A percentile compares a stretch with the other conserved stretches of the same genome.
phyloP scores from a whole-genome alignment of 371 early-diverging fungal species.

The Lichtheimia hyalospora region DNA sequence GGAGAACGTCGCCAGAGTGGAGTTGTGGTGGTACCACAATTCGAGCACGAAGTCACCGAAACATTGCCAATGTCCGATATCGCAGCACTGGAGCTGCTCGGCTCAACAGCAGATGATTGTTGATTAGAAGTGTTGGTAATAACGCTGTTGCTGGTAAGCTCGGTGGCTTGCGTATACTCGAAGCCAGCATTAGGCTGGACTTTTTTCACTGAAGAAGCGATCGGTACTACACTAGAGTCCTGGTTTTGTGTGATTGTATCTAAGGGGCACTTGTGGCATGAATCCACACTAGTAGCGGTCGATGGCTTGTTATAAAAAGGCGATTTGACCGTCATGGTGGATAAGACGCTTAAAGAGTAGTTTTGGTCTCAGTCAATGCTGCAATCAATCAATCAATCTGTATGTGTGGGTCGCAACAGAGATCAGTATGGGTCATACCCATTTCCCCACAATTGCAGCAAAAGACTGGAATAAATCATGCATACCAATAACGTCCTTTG shows the following conservation, averaged over 20 bases:
- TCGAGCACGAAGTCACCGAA: conserved; percentile 71
- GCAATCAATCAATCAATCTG: not conserved
- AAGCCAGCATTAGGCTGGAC: conserved; percentile 39
- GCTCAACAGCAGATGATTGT: conserved; percentile 35
- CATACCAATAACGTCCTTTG: not conserved
- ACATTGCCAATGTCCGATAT: conserved; percentile 52
- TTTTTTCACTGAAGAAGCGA: conserved; percentile 19
- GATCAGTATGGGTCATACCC: not conserved
- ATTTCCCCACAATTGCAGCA: not conserved
- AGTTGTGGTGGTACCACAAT: conserved; percentile 89
- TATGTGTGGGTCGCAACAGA: not conserved
- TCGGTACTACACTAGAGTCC: conserved; percentile 24
- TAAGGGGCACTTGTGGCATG: conserved; percentile 52
- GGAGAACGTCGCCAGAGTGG: conserved; percentile 92
- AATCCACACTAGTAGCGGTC: conserved; percentile 53
- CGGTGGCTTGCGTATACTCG: conserved; percentile 38
- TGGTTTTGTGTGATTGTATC: conserved; percentile 18
- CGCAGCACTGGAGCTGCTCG: conserved; percentile 62
- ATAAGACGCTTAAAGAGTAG: conserved; percentile 2
- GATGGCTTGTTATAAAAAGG: conserved; percentile 56
- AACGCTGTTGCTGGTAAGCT: conserved; percentile 42
- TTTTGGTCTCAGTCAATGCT: not conserved
- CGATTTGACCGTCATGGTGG: conserved; percentile 51
- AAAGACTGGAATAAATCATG: not conserved
- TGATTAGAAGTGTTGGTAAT: not conserved